Evolutionary conservation across 148 eudicot genomes (phyloP).

Genomic region (Cornus florida): DNA sequence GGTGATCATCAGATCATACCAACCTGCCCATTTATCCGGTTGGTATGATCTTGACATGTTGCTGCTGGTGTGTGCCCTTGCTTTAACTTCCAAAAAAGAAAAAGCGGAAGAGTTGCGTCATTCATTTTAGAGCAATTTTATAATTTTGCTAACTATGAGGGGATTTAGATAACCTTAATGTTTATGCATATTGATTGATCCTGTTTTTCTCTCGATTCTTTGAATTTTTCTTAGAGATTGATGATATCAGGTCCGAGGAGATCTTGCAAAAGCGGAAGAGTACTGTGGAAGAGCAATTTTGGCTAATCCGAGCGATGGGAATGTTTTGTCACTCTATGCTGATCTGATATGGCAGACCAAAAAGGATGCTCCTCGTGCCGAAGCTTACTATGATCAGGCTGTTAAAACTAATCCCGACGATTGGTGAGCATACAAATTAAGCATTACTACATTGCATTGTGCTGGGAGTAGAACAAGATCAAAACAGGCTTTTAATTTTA

Average conservation of each 20-base stretch:
- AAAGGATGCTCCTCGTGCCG: slow-evolving; percentile 47
- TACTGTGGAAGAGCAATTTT: slow-evolving; percentile 69
- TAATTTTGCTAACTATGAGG: too few species aligned
- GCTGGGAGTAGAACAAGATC: too few species aligned
- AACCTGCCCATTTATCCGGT: too few species aligned
- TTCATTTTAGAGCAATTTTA: too few species aligned
- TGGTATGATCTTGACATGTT: too few species aligned
- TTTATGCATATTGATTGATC: too few species aligned
- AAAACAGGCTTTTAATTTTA: too few species aligned
- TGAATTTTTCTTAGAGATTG: neutral
- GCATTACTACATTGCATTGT: neutral
- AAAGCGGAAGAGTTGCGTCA: too few species aligned
- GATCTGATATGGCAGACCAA: slow-evolving; percentile 56
- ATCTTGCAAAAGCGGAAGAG: slow-evolving; percentile 64
- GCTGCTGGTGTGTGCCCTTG: too few species aligned
- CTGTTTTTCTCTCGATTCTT: neutral
- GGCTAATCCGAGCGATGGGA: slow-evolving; percentile 53
- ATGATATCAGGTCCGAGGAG: slow-evolving; percentile 45
- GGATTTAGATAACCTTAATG: too few species aligned
- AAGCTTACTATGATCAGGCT: slow-evolving; percentile 60
- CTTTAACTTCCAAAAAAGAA: too few species aligned
- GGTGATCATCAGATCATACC: too few species aligned
- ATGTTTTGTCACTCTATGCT: slow-evolving; percentile 50
- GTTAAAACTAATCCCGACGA: slow-evolving; percentile 50
- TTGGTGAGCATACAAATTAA: slow-evolving; percentile 27